Base-by-base conservation (phyloP, 176 grass and related monocot species). In the Leersia perrieri region DNA sequence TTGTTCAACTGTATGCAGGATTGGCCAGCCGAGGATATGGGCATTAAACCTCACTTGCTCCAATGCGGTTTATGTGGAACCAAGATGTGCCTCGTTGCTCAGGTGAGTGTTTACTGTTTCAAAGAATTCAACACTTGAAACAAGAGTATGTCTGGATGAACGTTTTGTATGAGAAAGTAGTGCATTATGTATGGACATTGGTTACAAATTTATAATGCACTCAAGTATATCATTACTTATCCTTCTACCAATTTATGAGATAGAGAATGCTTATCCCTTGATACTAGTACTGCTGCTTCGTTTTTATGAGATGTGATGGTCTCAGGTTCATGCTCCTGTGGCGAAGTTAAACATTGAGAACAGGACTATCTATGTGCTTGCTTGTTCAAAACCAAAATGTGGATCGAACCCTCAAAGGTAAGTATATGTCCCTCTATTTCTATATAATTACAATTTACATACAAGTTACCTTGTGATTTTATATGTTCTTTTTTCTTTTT, bases 291-390 rank as follows among this genome's bases (percentile, higher is more conserved):
- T 79, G 26, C 29, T 39, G 13, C 34, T 16, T 49, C 10, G n/a
- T 22, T 76, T 63, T 36, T 63, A 16, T 79, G 2, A 66, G 60
- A 30, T 18, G 0, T 41, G 30, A n/a, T 60, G 33, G 3, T 33
- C 16, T 82, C 72, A 99, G 92, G 89, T 99, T 80, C 84, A 95
- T 90, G 88, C 96, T 5, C 92, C 92, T 76, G 33, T 78, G 3
- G 72, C 20, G 14, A 89, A 88, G 60, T 28, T 85, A 39, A 90
- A 85, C 49, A 86, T 91, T 25, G 88, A 89, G 66, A 90, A 93
- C 47, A 88, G 96, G 69, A 75, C 80, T 20, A 76, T 99, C 34
- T 99, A 95, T 82, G 60, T 93, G 63, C 40, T 98, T 80, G 84
- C 81, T 87, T 99, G 96, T 73, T 73, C 66, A 0, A 82, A 15